Evolutionary conservation across 2,329 filamentous ascomycete species (phyloP).

Genomic region (Tolypocladium endophyticum): DNA sequence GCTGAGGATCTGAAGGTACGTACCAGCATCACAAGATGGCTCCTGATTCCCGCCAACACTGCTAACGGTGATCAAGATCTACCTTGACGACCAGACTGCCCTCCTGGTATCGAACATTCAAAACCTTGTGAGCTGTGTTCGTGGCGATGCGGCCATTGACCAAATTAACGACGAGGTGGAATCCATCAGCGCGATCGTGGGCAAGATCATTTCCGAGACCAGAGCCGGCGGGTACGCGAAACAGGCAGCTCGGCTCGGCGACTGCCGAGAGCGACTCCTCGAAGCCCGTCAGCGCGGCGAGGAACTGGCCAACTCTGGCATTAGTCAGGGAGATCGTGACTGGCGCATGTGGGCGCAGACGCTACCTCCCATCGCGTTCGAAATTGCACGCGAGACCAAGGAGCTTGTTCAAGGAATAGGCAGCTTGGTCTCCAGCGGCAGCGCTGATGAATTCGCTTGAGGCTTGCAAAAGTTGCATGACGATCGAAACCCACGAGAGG

Average conservation of each 20-base stretch:
- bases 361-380: slow-evolving; percentile 76
- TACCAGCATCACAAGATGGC: slow-evolving; percentile 3
- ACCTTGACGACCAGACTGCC: slow-evolving; percentile 75
- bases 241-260: slow-evolving; percentile 46
- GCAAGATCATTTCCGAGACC: slow-evolving; percentile 57
- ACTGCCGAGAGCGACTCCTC: slow-evolving; percentile 55
- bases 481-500: neutral
- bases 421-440: slow-evolving; percentile 18
- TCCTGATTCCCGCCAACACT: slow-evolving; percentile 3
- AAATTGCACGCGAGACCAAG: slow-evolving; percentile 74
- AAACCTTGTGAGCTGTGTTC: slow-evolving; percentile 64
- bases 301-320: slow-evolving; percentile 42
- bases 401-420: slow-evolving; percentile 45
- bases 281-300: slow-evolving; percentile 52
- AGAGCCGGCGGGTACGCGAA: slow-evolving; percentile 42
- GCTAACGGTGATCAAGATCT: slow-evolving; percentile 39
- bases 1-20: slow-evolving; percentile 40
- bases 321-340: slow-evolving; percentile 37
- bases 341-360: slow-evolving; percentile 58
- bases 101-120: slow-evolving; percentile 71
- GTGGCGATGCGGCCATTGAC: slow-evolving; percentile 50
- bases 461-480: neutral
- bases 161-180: slow-evolving; percentile 60
- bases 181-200: slow-evolving; percentile 60
- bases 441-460: slow-evolving; percentile 38